Evolutionary conservation across 495 filamentous ascomycete genomes (phyloP).

Genomic region (Podospora conica): DNA sequence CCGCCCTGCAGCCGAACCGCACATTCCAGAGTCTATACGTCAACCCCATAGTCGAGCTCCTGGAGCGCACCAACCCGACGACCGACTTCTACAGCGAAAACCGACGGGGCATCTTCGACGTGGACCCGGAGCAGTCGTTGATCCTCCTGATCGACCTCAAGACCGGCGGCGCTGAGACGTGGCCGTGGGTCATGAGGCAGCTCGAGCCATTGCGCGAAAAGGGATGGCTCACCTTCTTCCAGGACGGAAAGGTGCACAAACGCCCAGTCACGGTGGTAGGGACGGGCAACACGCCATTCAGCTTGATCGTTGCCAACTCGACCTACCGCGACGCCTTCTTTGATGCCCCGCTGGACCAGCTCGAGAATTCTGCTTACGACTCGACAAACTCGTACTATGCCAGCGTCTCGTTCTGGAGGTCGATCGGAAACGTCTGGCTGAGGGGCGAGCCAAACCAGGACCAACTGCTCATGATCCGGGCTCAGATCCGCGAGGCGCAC

Average conservation of each 20-base stretch:
- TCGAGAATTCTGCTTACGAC: slow-evolving; percentile 36
- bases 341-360: slow-evolving; percentile 52
- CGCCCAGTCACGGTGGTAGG: slow-evolving; percentile 71
- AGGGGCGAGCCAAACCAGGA: slow-evolving; percentile 32
- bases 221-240: slow-evolving; percentile 54
- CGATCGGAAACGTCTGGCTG: slow-evolving; percentile 43
- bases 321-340: slow-evolving; percentile 60
- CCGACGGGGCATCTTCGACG: slow-evolving; percentile 55
- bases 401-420: slow-evolving; percentile 40
- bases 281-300: slow-evolving; percentile 71
- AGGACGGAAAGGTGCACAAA: slow-evolving; percentile 43
- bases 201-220: slow-evolving; percentile 58
- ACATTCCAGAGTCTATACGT: slow-evolving; percentile 61
- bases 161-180: slow-evolving; percentile 42
- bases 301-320: slow-evolving; percentile 43
- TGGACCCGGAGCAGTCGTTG: slow-evolving; percentile 53
- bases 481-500: slow-evolving; percentile 64
- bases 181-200: slow-evolving; percentile 52
- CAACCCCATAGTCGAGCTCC: slow-evolving; percentile 52
- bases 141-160: slow-evolving; percentile 73
- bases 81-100: slow-evolving; percentile 38
- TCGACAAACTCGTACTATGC: slow-evolving; percentile 50
- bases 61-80: slow-evolving; percentile 49
- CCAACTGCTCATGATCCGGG: slow-evolving; percentile 56
- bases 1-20: slow-evolving; percentile 45